Evolutionary conservation across 768 basidiomycete species (phyloP).

Genomic region (Stropharia rugosoannulata): DNA sequence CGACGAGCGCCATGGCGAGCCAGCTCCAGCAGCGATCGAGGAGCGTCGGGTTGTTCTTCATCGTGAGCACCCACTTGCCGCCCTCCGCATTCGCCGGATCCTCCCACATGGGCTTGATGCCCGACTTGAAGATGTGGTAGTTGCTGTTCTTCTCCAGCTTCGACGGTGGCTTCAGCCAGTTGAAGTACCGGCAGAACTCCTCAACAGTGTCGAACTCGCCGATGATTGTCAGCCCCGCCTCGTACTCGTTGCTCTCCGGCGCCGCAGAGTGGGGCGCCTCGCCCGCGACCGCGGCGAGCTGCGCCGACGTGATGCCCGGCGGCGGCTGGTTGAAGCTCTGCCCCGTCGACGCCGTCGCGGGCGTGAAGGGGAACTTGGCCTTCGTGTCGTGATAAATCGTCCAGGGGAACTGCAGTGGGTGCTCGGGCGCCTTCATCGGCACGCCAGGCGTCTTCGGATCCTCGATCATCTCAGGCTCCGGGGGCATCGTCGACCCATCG

Average conservation of each 20-base stretch:
- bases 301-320: conserved; percentile 16
- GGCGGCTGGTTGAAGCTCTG: conserved; percentile 18
- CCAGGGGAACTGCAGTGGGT: conserved; percentile 86
- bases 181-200: conserved; percentile 88
- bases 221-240: conserved; percentile 82
- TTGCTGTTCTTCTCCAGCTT: conserved; percentile 88
- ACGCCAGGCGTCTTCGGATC: conserved; percentile 82
- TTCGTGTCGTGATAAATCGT: conserved; percentile 91
- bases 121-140: conserved; percentile 93
- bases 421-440: conserved; percentile 71
- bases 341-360: conserved; percentile 31
- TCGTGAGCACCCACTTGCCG: conserved; percentile 94
- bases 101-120: conserved; percentile 98
- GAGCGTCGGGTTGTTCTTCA: conserved; percentile 78
- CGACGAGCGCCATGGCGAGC: conserved; percentile 89
- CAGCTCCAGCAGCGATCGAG: conserved; percentile 90
- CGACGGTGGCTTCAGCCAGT: conserved; percentile 92
- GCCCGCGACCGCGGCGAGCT: conserved; percentile 17
- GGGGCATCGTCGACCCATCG: conserved; percentile 66
- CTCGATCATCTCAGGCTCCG: conserved; percentile 76
- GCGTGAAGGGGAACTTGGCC: conserved; percentile 61
- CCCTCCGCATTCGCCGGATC: conserved; percentile 89
- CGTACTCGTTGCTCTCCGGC: conserved; percentile 74
- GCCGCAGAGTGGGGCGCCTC: conserved; percentile 29
- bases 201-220: conserved; percentile 92